Evolutionary conservation across 2,329 filamentous ascomycete species (phyloP).

Genomic region (Myriosclerotinia duriaeana): DNA sequence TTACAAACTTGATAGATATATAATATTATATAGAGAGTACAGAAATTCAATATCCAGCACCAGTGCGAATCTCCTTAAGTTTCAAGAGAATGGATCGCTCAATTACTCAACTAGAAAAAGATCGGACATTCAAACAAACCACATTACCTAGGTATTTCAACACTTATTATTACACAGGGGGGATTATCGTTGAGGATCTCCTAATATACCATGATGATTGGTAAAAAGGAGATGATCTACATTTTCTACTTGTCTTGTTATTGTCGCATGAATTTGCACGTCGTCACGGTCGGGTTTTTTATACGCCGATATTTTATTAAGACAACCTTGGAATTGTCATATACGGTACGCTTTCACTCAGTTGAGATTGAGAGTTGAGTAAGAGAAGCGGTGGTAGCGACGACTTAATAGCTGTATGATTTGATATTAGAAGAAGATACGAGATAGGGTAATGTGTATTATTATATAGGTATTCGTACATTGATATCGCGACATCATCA

Average conservation of each 20-base stretch:
- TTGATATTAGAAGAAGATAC: too few species aligned
- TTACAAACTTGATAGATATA: too few species aligned
- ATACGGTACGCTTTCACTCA: not conserved
- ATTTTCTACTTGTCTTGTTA: constrained; percentile 8
- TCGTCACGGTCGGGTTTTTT: not conserved
- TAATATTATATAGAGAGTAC: too few species aligned
- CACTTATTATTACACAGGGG: not conserved
- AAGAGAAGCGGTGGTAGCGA: too few species aligned
- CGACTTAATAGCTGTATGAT: too few species aligned
- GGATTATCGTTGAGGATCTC: constrained; percentile 1
- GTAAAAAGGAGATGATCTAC: constrained; percentile 17
- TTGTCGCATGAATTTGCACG: constrained; percentile 7
- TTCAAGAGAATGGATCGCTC: too few species aligned
- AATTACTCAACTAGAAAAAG: not conserved
- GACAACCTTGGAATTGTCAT: not conserved
- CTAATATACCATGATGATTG: constrained; percentile 5
- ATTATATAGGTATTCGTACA: not conserved
- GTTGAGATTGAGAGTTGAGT: not conserved
- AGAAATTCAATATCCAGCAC: too few species aligned
- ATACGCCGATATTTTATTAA: not conserved
- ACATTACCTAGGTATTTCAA: too few species aligned
- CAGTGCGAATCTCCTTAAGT: too few species aligned
- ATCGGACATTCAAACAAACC: not conserved
- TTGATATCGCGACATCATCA: not conserved
- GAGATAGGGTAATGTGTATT: not conserved